phyloP scores from a whole-genome alignment of 2,329 filamentous ascomycete genomes.

The Pseudocercospora cruenta region DNA sequence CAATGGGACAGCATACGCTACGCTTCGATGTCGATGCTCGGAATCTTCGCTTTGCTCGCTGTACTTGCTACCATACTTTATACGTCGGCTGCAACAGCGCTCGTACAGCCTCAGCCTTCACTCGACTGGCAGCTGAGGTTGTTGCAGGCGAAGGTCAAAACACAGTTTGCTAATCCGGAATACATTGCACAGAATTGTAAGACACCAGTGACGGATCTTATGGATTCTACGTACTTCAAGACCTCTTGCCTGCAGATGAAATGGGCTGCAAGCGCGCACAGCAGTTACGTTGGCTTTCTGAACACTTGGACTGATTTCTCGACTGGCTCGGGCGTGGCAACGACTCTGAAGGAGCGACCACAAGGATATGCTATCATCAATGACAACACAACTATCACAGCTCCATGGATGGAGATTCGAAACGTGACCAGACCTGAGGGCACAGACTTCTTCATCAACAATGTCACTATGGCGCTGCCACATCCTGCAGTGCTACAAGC shows the following conservation, averaged over 20 bases:
- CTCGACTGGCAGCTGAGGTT: constrained; percentile 50
- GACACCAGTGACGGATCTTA: constrained; percentile 57
- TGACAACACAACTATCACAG: constrained; percentile 72
- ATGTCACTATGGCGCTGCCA: constrained; percentile 76
- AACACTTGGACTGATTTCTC: constrained; percentile 26
- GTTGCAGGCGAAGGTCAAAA: constrained; percentile 61
- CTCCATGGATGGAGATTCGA: constrained; percentile 68
- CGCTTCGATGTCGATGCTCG: constrained; percentile 66
- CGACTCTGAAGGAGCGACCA: constrained; percentile 57
- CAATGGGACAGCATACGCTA: constrained; percentile 68
- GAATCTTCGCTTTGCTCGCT: constrained; percentile 65
- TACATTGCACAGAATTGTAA: constrained; percentile 63
- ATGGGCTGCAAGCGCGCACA: constrained; percentile 70
- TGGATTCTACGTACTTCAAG: constrained; percentile 45
- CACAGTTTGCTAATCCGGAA: constrained; percentile 64
- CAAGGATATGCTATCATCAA: constrained; percentile 65
- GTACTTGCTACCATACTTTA: constrained; percentile 71
- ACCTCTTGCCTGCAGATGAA: constrained; percentile 69
- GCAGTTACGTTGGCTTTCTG: constrained; percentile 67
- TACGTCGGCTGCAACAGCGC: constrained; percentile 73
- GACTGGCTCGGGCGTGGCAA: constrained; percentile 24
- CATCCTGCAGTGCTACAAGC: constrained; percentile 71
- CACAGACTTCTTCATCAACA: constrained; percentile 52
- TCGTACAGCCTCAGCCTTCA: constrained; percentile 70
- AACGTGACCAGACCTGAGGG: constrained; percentile 56